phyloP scores from a whole-genome alignment of 352 stramenopile species.

The Phytopythium kandeliae region DNA sequence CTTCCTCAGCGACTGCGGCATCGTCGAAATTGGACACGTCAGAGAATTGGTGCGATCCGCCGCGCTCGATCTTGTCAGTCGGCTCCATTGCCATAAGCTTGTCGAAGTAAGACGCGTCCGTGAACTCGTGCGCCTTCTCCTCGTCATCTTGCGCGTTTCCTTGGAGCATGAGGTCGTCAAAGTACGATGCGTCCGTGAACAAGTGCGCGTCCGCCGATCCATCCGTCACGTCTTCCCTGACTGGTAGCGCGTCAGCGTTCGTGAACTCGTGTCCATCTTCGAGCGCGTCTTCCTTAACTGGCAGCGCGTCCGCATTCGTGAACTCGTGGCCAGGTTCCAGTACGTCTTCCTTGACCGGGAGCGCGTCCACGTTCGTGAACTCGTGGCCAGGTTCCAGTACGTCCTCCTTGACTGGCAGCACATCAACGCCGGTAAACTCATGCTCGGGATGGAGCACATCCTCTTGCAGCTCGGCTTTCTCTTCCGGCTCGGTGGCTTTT shows the following conservation, averaged over 20 bases:
- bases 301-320: not conserved
- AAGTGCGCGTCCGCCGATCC: conserved; percentile 1
- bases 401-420: no score
- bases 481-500: not conserved
- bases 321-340: no score
- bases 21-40: not conserved
- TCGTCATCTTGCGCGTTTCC: not conserved
- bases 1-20: not conserved
- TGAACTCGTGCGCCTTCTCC: not conserved
- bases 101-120: conserved; percentile 4
- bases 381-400: not conserved
- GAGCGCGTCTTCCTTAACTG: not conserved
- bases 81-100: not conserved
- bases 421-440: no score
- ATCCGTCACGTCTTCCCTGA: no score
- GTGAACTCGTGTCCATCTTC: not conserved
- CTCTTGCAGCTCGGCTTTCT: not conserved
- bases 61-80: not conserved
- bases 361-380: conserved; percentile 1
- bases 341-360: not conserved
- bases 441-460: conserved; percentile 1
- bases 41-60: not conserved
- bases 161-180: not conserved
- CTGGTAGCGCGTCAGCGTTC: not conserved
- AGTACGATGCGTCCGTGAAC: conserved; percentile 2